Conservation (phyloP, 352 stramenopile species). For the Globisporangium okanoganense region DNA sequence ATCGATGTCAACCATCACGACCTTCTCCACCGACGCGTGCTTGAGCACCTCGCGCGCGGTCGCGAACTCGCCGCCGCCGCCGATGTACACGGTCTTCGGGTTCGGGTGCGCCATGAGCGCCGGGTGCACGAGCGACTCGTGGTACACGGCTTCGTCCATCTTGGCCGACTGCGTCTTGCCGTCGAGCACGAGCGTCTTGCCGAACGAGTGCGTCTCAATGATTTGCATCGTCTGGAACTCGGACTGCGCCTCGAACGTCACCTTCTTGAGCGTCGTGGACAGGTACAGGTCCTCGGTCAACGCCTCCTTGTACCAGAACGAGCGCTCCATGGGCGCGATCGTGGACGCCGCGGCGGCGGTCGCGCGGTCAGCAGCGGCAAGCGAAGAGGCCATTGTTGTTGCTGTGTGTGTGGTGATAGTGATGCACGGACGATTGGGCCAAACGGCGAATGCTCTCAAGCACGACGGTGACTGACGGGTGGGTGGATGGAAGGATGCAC, state of each 20-base stretch:
- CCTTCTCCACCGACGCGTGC: constrained; percentile 90
- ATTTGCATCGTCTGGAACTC: constrained; percentile 93
- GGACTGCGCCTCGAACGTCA: constrained; percentile 85
- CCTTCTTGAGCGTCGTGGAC: constrained; percentile 85
- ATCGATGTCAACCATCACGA: constrained; percentile 97
- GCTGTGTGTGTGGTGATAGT: not conserved
- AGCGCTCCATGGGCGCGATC: constrained; percentile 55
- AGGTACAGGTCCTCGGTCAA: constrained; percentile 88
- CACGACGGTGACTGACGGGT: too few species aligned
- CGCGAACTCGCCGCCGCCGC: constrained; percentile 91
- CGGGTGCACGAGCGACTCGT: constrained; percentile 94
- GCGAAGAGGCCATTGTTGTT: constrained; percentile 8
- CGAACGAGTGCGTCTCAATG: constrained; percentile 91
- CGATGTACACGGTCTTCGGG: constrained; percentile 91
- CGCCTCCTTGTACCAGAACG: constrained; percentile 86
- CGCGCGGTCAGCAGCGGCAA: constrained; percentile 3
- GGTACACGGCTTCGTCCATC: constrained; percentile 94
- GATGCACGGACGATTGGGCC: not conserved
- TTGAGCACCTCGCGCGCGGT: constrained; percentile 91
- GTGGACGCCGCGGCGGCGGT: constrained; percentile 28
- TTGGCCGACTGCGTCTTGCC: constrained; percentile 94
- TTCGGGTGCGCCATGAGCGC: constrained; percentile 85
- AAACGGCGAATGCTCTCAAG: constrained; percentile 9
- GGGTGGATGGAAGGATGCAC: not conserved
- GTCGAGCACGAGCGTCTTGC: constrained; percentile 94